These are phyloP conservation scores for Westerdykella sp. DNA, from an alignment of 2,329 filamentous ascomycete genomes.

Conservation along the genomic window DNA sequence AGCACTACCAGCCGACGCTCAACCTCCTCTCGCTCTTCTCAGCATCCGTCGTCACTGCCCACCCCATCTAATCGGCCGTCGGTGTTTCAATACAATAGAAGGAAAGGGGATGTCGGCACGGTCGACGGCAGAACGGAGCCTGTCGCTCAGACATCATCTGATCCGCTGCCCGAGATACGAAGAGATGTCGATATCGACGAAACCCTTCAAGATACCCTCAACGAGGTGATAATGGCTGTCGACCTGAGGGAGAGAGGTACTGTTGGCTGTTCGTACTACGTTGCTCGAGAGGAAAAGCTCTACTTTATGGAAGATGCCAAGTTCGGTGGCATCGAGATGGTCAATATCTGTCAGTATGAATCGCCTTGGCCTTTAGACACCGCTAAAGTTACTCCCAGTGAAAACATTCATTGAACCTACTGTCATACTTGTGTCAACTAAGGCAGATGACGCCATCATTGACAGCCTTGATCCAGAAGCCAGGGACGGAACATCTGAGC, in stretches of 20 bases:
- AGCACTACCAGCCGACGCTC: conserved; percentile 1
- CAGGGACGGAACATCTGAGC: conserved; percentile 26
- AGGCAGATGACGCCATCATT: conserved; percentile 47
- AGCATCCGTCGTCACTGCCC: neutral
- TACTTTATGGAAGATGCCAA: conserved; percentile 72
- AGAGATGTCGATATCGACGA: conserved; percentile 10
- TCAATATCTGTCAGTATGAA: conserved; percentile 39
- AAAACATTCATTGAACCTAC: conserved; percentile 58
- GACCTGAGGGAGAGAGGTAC: conserved; percentile 64
- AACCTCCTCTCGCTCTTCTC: conserved; percentile 1
- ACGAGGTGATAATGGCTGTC: conserved; percentile 74
- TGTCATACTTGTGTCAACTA: conserved; percentile 52
- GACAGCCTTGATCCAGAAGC: conserved; percentile 42
- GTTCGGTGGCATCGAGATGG: conserved; percentile 59
- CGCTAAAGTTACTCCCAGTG: conserved; percentile 40
- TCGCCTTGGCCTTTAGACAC: neutral
- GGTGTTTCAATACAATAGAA: neutral
- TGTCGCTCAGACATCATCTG: neutral
- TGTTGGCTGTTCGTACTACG: conserved; percentile 80
- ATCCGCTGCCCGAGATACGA: neutral
- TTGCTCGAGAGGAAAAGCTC: conserved; percentile 61
- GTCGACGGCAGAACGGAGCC: neutral
- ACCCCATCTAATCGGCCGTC: neutral
- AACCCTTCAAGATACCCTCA: conserved; percentile 46
- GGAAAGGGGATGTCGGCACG: neutral